phyloP scores from a whole-genome alignment of 2,329 filamentous ascomycete species.

The Alternaria gaisen region DNA sequence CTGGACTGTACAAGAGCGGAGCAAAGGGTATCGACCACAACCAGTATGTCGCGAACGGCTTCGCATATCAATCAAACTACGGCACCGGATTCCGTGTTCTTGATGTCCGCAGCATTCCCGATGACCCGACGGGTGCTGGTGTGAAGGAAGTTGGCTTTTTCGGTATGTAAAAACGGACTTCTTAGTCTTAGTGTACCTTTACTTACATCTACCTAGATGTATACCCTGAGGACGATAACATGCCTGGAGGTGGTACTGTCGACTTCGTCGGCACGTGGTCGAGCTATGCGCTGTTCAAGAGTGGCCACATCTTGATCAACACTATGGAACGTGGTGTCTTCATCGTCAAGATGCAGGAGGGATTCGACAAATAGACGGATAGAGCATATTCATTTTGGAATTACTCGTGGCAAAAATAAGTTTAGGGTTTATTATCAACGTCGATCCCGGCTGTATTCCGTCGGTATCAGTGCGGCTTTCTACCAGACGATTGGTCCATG shows the following conservation, averaged over 20 bases:
- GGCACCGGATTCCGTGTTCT: constrained; percentile 54
- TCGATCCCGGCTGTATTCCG: constrained; percentile 2
- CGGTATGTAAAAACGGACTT: constrained; percentile 12
- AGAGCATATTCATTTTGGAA: not conserved
- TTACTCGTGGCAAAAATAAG: not conserved
- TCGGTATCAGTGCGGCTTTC: not conserved
- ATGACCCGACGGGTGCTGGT: constrained; percentile 51
- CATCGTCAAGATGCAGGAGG: constrained; percentile 47
- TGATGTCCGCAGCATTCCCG: constrained; percentile 54
- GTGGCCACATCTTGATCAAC: constrained; percentile 52
- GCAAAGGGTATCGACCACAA: constrained; percentile 58
- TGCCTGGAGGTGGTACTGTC: constrained; percentile 50
- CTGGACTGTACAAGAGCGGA: constrained; percentile 53
- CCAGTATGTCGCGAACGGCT: constrained; percentile 56
- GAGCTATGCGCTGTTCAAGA: constrained; percentile 53
- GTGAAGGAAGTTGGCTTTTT: constrained; percentile 57
- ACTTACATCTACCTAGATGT: constrained; percentile 39
- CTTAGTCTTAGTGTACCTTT: not conserved
- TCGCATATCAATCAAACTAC: constrained; percentile 57
- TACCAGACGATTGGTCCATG: not conserved
- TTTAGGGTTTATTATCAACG: not conserved
- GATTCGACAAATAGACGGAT: constrained; percentile 3
- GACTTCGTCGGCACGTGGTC: constrained; percentile 57
- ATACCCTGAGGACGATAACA: constrained; percentile 55
- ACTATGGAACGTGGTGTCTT: constrained; percentile 54